Evolutionary conservation across 2,329 filamentous ascomycete genomes (phyloP).

Genomic region (Cordyceps farinosa): DNA sequence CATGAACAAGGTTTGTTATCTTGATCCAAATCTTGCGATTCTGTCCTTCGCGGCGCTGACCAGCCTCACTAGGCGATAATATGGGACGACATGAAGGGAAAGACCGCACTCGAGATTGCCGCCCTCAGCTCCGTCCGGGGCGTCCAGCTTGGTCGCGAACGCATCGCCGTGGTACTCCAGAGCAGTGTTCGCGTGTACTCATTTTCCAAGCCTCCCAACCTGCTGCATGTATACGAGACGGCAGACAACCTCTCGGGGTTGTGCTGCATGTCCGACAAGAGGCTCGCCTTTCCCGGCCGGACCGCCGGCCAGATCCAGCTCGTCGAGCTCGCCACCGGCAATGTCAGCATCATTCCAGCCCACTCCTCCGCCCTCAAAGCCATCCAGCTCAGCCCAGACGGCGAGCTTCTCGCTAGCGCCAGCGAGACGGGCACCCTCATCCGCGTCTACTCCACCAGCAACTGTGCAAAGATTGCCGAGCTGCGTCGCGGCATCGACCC

Average conservation of each 20-base stretch:
- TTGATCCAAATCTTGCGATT: background rate
- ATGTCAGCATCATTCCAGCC: conserved; percentile 90
- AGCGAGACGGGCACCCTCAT: conserved; percentile 89
- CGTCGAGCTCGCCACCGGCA: conserved; percentile 71
- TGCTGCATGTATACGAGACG: conserved; percentile 76
- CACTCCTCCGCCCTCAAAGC: conserved; percentile 77
- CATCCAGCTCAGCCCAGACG: conserved; percentile 74
- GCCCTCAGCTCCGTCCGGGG: conserved; percentile 77
- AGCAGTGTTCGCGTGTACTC: conserved; percentile 80
- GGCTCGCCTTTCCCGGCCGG: conserved; percentile 82
- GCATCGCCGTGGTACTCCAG: conserved; percentile 75
- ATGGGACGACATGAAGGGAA: conserved; percentile 83
- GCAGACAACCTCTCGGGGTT: conserved; percentile 79
- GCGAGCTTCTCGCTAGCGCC: conserved; percentile 79
- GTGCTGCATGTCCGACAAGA: conserved; percentile 69
- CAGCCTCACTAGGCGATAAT: conserved; percentile 65
- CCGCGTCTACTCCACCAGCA: conserved; percentile 77
- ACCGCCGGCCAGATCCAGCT: conserved; percentile 86
- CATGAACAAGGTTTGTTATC: conserved; percentile 66
- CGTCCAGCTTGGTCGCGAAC: conserved; percentile 70
- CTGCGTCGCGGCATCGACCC: conserved; percentile 85
- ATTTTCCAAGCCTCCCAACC: conserved; percentile 68
- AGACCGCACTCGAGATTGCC: conserved; percentile 70
- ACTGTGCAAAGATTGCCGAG: conserved; percentile 77
- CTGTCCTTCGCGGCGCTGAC: background rate